Conservation (phyloP, 2,329 filamentous ascomycete genomes). For the Neofusicoccum kwambonambiense region DNA sequence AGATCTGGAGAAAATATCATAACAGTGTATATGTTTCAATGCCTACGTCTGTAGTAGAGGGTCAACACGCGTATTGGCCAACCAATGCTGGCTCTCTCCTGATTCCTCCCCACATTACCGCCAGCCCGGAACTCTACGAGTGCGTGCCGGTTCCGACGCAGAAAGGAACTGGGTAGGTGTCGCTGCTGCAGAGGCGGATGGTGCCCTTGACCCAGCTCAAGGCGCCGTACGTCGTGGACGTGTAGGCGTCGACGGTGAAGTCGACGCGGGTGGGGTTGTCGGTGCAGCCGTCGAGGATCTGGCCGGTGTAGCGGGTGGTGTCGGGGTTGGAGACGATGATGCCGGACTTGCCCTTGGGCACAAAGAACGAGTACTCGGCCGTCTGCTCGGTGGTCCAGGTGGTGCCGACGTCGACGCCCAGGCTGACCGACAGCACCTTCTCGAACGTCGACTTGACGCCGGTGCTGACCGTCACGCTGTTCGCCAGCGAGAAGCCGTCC, state of each 20-base stretch:
- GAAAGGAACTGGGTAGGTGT: constrained; percentile 37
- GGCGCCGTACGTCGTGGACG: constrained; percentile 30
- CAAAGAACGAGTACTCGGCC: constrained; percentile 31
- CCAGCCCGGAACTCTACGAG: background rate
- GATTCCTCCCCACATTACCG: too few relatives aligned
- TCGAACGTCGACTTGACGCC: background rate
- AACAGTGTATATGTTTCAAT: too few relatives aligned
- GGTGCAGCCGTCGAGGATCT: constrained; percentile 35
- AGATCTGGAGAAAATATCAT: too few relatives aligned
- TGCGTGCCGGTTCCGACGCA: constrained; percentile 38
- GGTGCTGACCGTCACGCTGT: constrained; percentile 20
- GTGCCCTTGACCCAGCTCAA: constrained; percentile 43
- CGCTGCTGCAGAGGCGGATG: constrained; percentile 39
- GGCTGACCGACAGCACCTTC: background rate
- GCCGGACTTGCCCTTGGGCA: constrained; percentile 41
- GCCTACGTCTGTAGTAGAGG: too few relatives aligned
- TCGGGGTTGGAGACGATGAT: constrained; percentile 42
- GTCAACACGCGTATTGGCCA: too few relatives aligned
- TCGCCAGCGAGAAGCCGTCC: constrained; percentile 5
- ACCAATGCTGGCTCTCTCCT: too few relatives aligned
- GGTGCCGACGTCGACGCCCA: background rate
- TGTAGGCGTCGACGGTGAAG: constrained; percentile 38
- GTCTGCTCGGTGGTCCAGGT: constrained; percentile 27
- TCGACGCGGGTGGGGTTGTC: constrained; percentile 27
- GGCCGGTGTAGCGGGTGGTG: constrained; percentile 35